Percentiles rank a stretch among this genome's conserved stretches.
Evolutionary conservation across 352 stramenopile genomes (phyloP).

Genomic region (Pythium rishiriense): DNA sequence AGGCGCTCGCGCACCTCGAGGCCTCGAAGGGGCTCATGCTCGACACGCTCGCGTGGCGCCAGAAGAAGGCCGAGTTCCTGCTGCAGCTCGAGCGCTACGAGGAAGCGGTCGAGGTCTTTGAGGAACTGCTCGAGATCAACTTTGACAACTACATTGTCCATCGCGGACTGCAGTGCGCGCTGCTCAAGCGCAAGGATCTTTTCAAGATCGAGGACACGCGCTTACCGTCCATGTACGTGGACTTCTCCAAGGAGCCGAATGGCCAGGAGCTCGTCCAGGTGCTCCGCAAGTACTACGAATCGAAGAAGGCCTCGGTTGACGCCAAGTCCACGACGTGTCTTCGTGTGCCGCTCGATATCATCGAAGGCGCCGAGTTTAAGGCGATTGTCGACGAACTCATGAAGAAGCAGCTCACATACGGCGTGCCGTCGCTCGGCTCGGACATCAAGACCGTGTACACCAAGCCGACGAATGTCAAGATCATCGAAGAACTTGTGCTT

Average conservation of each 20-base stretch:
- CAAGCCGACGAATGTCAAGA: slow-evolving; percentile 56
- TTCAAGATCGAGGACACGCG: slow-evolving; percentile 44
- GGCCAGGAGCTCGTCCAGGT: slow-evolving; percentile 42
- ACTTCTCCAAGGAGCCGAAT: slow-evolving; percentile 47
- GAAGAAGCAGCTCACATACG: slow-evolving; percentile 84
- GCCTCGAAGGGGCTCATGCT: slow-evolving; percentile 71
- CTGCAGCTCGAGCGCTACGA: slow-evolving; percentile 63
- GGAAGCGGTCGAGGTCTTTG: slow-evolving; percentile 65
- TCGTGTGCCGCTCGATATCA: slow-evolving; percentile 92
- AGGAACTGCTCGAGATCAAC: slow-evolving; percentile 83
- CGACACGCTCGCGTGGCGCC: slow-evolving; percentile 73
- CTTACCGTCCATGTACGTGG: slow-evolving; percentile 49
- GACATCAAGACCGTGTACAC: slow-evolving; percentile 92
- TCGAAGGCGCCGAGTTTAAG: slow-evolving; percentile 78
- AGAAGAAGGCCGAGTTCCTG: slow-evolving; percentile 77
- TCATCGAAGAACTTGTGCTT: slow-evolving; percentile 73
- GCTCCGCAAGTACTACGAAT: slow-evolving; percentile 57
- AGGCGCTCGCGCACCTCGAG: slow-evolving; percentile 87
- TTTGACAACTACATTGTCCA: slow-evolving; percentile 92
- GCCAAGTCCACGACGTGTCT: slow-evolving; percentile 77
- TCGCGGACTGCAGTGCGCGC: slow-evolving; percentile 79
- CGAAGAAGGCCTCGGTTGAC: slow-evolving; percentile 50
- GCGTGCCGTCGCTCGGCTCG: slow-evolving; percentile 93
- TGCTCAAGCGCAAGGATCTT: slow-evolving; percentile 60
- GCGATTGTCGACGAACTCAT: slow-evolving; percentile 56